A percentile compares a stretch with the other conserved stretches of the same genome.
These are phyloP conservation scores for Leonotis leonurus DNA, from an alignment of 257 asterid genomes.

Conservation along the genomic window DNA sequence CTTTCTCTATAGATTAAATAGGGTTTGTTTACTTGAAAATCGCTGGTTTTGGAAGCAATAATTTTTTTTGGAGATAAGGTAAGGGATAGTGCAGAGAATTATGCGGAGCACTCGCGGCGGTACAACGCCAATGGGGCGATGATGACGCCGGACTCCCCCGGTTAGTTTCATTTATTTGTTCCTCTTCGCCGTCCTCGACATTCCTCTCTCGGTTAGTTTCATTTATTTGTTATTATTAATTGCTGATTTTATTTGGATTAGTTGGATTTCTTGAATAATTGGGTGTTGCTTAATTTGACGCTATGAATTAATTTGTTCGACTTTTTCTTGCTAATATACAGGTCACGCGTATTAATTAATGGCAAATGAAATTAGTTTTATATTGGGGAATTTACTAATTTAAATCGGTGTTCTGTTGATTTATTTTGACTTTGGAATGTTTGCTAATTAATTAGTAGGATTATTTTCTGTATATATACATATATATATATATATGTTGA, in stretches of 20 bases:
- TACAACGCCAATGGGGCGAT: constrained; percentile 9
- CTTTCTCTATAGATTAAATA: too few relatives aligned
- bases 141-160: constrained; percentile 33
- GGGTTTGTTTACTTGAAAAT: too few relatives aligned
- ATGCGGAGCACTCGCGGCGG: constrained; percentile 46
- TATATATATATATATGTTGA: too few relatives aligned
- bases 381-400: too few relatives aligned
- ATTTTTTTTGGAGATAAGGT: too few relatives aligned
- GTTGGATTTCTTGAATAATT: not conserved
- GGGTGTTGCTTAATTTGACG: not conserved
- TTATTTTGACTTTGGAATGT: too few relatives aligned
- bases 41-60: too few relatives aligned
- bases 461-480: not conserved
- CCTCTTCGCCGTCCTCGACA: constrained; percentile 66
- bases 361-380: too few relatives aligned
- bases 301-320: not conserved
- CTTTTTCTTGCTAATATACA: not conserved
- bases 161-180: constrained; percentile 50
- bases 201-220: constrained; percentile 68
- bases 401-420: too few relatives aligned
- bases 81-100: too few relatives aligned
- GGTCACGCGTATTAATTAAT: too few relatives aligned
- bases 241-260: not conserved
- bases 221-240: not conserved
- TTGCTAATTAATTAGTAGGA: too few relatives aligned